These are phyloP conservation scores for Cutaneotrichosporon mucoides DNA, from an alignment of 1,284 basidiomycete species.

Conservation along the genomic window DNA sequence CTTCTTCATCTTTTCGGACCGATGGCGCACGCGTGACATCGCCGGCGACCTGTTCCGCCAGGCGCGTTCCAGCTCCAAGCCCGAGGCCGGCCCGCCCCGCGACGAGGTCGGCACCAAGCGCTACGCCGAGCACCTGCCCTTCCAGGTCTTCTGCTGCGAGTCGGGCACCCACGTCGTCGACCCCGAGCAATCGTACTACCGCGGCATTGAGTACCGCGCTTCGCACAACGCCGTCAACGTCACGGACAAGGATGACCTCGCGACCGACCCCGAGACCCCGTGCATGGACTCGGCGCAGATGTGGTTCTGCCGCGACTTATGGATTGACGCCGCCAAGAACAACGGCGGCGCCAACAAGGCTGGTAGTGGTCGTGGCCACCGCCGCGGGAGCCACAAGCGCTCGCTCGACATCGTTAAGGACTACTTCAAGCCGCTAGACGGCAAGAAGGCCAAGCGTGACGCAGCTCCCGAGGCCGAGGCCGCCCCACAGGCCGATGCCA, in stretches of 20 bases:
- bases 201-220: slow-evolving; percentile 73
- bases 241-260: slow-evolving; percentile 58
- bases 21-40: slow-evolving; percentile 93
- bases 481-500: slow-evolving; percentile 17
- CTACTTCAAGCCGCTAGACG: slow-evolving; percentile 25
- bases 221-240: slow-evolving; percentile 74
- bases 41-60: slow-evolving; percentile 93
- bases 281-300: slow-evolving; percentile 92
- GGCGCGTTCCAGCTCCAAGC: slow-evolving; percentile 82
- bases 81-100: slow-evolving; percentile 83
- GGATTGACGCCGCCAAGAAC: slow-evolving; percentile 71
- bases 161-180: slow-evolving; percentile 92
- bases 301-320: slow-evolving; percentile 92
- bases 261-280: slow-evolving; percentile 65
- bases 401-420: slow-evolving; percentile 25
- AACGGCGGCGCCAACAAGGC: slow-evolving; percentile 55
- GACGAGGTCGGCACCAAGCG: slow-evolving; percentile 72
- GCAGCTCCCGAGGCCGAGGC: slow-evolving; percentile 11
- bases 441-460: neutral
- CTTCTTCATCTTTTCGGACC: slow-evolving; percentile 92
- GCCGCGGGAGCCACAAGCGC: slow-evolving; percentile 23
- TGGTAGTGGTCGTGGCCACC: slow-evolving; percentile 5
- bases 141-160: slow-evolving; percentile 96
- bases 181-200: slow-evolving; percentile 87
- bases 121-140: slow-evolving; percentile 84